These are phyloP conservation scores for Elasticomyces elasticus DNA, from an alignment of 495 filamentous ascomycete species.

Conservation along the genomic window DNA sequence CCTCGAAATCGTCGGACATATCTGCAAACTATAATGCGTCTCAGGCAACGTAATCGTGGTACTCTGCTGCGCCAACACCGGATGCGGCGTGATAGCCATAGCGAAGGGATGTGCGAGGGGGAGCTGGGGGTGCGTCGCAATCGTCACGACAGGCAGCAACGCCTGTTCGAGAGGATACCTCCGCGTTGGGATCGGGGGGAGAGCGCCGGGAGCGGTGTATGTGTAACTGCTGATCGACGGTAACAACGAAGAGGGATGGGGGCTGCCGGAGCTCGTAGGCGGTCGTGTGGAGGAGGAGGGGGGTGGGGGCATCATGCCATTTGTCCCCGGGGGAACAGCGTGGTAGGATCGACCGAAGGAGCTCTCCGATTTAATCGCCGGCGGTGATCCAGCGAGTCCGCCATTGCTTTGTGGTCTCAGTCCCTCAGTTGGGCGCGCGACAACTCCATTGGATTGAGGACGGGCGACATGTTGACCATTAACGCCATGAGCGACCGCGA, in stretches of 20 bases:
- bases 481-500: constrained; percentile 38
- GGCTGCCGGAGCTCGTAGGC: constrained; percentile 30
- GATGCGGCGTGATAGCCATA: constrained; percentile 50
- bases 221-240: constrained; percentile 9
- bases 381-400: constrained; percentile 21
- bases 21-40: constrained; percentile 54
- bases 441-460: constrained; percentile 21
- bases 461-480: constrained; percentile 30
- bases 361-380: constrained; percentile 28
- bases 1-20: constrained; percentile 48
- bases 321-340: constrained; percentile 21
- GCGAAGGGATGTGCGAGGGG: constrained; percentile 40
- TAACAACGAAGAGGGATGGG: constrained; percentile 21
- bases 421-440: constrained; percentile 15
- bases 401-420: constrained; percentile 16
- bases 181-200: constrained; percentile 14
- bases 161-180: constrained; percentile 20
- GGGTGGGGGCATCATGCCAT: constrained; percentile 36
- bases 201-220: constrained; percentile 13
- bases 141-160: constrained; percentile 33
- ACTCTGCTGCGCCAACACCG: constrained; percentile 54
- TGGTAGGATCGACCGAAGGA: constrained; percentile 24
- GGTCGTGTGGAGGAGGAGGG: constrained; percentile 25
- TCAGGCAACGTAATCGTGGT: constrained; percentile 54
- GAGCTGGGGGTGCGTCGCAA: constrained; percentile 57